Evolutionary conservation across 192 early-diverging fungal genomes (phyloP).

Genomic region (Allomyces macrogynus): DNA sequence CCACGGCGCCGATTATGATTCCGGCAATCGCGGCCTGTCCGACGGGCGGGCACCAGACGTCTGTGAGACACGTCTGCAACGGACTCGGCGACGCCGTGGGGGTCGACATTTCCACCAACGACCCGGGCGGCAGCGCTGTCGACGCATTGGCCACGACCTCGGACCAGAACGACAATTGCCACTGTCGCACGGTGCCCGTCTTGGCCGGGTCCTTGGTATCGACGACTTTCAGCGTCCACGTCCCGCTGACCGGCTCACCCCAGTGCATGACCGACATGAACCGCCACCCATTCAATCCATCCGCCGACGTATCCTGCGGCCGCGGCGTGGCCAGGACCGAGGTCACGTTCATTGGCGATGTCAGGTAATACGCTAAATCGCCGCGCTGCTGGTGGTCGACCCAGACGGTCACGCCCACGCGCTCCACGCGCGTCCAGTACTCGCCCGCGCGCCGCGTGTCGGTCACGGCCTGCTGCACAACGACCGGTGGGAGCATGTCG

Average conservation of each 20-base stretch:
- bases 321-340: constrained; percentile 49
- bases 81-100: too few species aligned
- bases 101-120: too few species aligned
- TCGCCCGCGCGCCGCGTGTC: constrained; percentile 19
- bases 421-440: constrained; percentile 50
- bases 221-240: too few species aligned
- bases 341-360: constrained; percentile 44
- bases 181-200: too few species aligned
- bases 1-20: too few species aligned
- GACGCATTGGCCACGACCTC: too few species aligned
- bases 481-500: constrained; percentile 13
- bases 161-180: too few species aligned
- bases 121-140: too few species aligned
- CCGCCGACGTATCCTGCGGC: constrained; percentile 34
- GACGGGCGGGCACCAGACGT: too few species aligned
- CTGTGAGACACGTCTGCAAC: too few species aligned
- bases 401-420: constrained; percentile 66
- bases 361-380: constrained; percentile 64
- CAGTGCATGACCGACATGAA: constrained; percentile 96
- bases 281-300: constrained; percentile 69
- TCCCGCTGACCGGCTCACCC: constrained; percentile 6
- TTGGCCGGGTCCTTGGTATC: too few species aligned
- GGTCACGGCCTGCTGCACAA: constrained; percentile 13
- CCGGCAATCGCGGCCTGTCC: too few species aligned
- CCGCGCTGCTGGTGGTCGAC: constrained; percentile 69